Evolutionary conservation across 257 asterid species (phyloP).

Genomic region (Prunella vulgaris): DNA sequence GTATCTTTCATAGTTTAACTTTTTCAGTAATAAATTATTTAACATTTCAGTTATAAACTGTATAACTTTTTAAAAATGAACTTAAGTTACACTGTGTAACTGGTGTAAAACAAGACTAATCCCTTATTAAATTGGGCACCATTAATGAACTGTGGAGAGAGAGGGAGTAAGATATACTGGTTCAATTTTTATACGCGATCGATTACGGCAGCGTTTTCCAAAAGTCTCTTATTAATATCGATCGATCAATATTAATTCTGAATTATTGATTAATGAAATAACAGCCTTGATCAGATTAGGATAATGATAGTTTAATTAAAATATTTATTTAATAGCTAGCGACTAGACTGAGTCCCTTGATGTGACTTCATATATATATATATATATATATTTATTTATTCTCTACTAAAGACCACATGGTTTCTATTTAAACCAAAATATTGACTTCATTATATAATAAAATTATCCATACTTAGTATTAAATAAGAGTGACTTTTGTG

Average conservation of each 20-base stretch:
- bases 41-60: no score
- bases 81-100: no score
- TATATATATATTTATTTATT: background rate
- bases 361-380: background rate
- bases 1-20: no score
- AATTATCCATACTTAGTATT: no score
- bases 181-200: background rate
- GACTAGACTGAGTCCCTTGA: background rate
- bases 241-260: no score
- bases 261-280: background rate
- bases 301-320: background rate
- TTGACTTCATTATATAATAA: background rate
- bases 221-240: background rate
- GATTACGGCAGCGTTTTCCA: background rate
- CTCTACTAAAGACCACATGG: background rate
- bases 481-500: no score
- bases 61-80: no score
- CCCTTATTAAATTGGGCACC: no score
- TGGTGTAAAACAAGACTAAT: no score
- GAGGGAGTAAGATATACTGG: no score
- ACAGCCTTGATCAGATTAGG: background rate
- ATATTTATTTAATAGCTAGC: background rate
- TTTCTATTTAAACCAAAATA: background rate
- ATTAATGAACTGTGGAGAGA: no score
- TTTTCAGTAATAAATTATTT: no score